Base-by-base conservation (phyloP, 2,329 filamentous ascomycete genomes). In the Diaporthe sp. region DNA sequence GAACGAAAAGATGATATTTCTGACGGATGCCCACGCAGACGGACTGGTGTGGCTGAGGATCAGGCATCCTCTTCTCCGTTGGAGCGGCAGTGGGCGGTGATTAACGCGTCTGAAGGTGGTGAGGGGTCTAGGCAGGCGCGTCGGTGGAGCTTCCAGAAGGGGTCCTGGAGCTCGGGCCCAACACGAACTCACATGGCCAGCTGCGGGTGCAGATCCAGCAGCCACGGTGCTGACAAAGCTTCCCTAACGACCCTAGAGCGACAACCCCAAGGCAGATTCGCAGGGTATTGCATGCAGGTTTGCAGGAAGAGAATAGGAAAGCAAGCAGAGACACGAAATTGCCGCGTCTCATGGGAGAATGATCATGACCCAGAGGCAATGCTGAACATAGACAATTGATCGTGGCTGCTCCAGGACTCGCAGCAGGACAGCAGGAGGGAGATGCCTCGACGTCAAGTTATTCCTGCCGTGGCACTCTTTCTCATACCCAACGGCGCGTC, bases 171-270 rank as follows among this genome's bases (percentile, higher is more conserved):
- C 67, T 71, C 19, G 42, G 69, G 45, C 55, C 42, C 33, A 38
- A 71, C 69, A 71, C 69, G 69, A 71, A 71, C 69, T 71, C 69
- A 71, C 69, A 71, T 71, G 69, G 22, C 57, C 61, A 52, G 61
- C n/a, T 7, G 22, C 7, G 17, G 45, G 4, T 67, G 42, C 28
- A 67, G 42, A 12, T 17, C 10, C 13, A 0, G n/a, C 19, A n/a
- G n/a, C 22, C 6, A 22, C 9, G 35, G 35, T 54, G 64, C 47
- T 68, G 64, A 68, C 64, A 68, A 68, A 68, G 45, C 64, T 54
- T 67, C 22, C 22, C 38, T 9, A 33, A 35, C n/a, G 22, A 19
- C 33, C 9, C 2, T 4, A 19, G 17, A 22, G 17, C 33, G 35
- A 28, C 57, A 17, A 12, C 12, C 28, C 30, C 30, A 35, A 17